phyloP scores from a whole-genome alignment of 2,329 filamentous ascomycete genomes.

The Colletotrichum spinosum region DNA sequence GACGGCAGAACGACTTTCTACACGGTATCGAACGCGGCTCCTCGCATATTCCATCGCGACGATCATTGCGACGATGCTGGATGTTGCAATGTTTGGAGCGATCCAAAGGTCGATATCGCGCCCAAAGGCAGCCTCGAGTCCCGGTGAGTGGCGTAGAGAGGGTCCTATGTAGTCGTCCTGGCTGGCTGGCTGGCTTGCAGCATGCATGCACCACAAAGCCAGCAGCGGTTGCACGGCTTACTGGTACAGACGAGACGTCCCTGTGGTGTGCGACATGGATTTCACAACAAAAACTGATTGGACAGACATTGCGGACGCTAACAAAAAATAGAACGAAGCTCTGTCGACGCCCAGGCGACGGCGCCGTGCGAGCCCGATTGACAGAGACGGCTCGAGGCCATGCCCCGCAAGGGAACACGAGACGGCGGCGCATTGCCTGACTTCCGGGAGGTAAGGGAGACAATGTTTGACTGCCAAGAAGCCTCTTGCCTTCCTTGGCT shows the following conservation, averaged over 20 bases:
- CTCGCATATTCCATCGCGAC: no score
- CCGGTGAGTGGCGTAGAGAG: constrained; percentile 21
- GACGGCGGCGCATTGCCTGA: constrained; percentile 26
- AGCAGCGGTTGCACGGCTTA: constrained; percentile 19
- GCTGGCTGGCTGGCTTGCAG: constrained; percentile 9
- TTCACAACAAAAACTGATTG: background rate
- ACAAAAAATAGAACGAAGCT: constrained; percentile 7
- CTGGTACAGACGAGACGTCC: constrained; percentile 8
- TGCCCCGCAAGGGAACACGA: constrained; percentile 26
- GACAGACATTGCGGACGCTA: constrained; percentile 5
- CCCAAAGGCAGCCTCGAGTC: constrained; percentile 21
- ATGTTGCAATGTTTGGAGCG: no score
- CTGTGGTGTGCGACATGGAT: background rate
- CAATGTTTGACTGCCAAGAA: background rate
- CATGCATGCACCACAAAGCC: constrained; percentile 12
- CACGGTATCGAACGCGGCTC: no score
- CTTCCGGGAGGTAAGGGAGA: constrained; percentile 3
- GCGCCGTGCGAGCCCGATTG: constrained; percentile 15
- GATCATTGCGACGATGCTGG: no score
- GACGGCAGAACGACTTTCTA: no score
- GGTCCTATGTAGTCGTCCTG: constrained; percentile 2
- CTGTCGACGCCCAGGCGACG: constrained; percentile 13
- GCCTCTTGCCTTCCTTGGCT: constrained; percentile 6
- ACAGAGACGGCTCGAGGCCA: constrained; percentile 18
- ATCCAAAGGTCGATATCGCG: no score